A percentile compares a stretch with the other conserved stretches of the same genome.
phyloP scores from a whole-genome alignment of 495 filamentous ascomycete genomes.

The Penicillium ucsense region DNA sequence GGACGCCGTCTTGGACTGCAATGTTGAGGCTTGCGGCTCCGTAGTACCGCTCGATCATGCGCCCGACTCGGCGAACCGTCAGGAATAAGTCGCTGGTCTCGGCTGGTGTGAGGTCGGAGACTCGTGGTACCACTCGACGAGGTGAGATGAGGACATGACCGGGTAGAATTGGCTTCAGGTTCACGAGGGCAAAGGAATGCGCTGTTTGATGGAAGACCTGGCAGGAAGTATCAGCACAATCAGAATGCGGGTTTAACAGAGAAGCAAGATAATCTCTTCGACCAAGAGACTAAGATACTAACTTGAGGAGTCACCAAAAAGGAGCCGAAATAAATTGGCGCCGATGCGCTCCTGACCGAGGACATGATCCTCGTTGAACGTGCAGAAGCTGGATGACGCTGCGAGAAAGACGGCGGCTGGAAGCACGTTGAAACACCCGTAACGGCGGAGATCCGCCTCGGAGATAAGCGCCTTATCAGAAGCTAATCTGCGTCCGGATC shows the following conservation, averaged over 20 bases:
- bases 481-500: no score
- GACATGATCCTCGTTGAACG: slow-evolving; percentile 9
- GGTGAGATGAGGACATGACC: slow-evolving; percentile 79
- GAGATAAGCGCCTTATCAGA: slow-evolving; percentile 5
- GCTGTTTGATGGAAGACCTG: slow-evolving; percentile 79
- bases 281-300: no score
- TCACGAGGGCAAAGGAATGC: slow-evolving; percentile 75
- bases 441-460: slow-evolving; percentile 1
- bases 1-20: slow-evolving; percentile 80
- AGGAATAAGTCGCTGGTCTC: slow-evolving; percentile 81
- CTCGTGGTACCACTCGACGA: slow-evolving; percentile 51
- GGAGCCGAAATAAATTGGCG: slow-evolving; percentile 35
- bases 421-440: background rate
- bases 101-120: slow-evolving; percentile 59
- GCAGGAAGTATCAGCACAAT: no score
- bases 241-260: no score
- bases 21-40: slow-evolving; percentile 67
- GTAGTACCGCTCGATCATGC: slow-evolving; percentile 67
- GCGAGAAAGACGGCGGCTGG: background rate
- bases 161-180: slow-evolving; percentile 88
- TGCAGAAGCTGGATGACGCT: background rate
- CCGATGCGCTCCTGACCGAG: slow-evolving; percentile 18
- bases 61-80: slow-evolving; percentile 71
- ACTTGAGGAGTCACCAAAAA: slow-evolving; percentile 41
- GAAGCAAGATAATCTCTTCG: no score